Conservation (phyloP, 768 basidiomycete genomes). For the Termitomyces sp. region DNA sequence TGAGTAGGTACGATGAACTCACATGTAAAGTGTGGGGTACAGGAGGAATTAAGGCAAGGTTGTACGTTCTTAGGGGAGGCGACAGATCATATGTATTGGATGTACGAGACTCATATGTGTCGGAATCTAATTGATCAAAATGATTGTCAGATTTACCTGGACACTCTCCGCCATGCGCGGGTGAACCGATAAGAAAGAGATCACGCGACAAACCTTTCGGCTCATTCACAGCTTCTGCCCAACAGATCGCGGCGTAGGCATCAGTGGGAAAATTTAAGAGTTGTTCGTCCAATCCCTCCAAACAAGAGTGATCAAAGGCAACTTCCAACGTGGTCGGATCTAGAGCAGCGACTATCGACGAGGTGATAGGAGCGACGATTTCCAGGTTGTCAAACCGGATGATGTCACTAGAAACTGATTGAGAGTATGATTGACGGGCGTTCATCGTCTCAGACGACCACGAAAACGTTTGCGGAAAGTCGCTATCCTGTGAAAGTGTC, state of each 20-base stretch:
- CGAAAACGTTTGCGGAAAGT: constrained; percentile 23
- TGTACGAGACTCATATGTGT: constrained; percentile 21
- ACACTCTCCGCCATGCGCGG: background rate
- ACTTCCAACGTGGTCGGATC: constrained; percentile 31
- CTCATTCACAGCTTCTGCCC: constrained; percentile 21
- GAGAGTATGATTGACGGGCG: constrained; percentile 13
- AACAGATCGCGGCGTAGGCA: constrained; percentile 32
- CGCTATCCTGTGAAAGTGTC: constrained; percentile 17
- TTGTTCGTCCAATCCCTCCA: constrained; percentile 32
- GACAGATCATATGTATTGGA: constrained; percentile 9
- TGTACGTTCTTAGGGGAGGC: background rate
- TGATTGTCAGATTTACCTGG: constrained; percentile 10
- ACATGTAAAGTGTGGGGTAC: constrained; percentile 1
- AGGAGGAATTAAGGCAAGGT: background rate
- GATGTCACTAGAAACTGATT: constrained; percentile 23
- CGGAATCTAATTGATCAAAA: constrained; percentile 22
- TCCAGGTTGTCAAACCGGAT: constrained; percentile 13
- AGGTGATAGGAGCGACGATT: constrained; percentile 11
- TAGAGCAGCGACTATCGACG: constrained; percentile 16
- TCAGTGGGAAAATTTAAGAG: constrained; percentile 29
- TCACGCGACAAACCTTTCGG: constrained; percentile 3
- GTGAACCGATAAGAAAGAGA: background rate
- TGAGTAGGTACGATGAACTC: background rate
- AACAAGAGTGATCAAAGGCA: constrained; percentile 30
- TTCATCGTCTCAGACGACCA: constrained; percentile 20